Conservation (phyloP, 1,139 yeast species). For the Sugiyamaella novakii region DNA sequence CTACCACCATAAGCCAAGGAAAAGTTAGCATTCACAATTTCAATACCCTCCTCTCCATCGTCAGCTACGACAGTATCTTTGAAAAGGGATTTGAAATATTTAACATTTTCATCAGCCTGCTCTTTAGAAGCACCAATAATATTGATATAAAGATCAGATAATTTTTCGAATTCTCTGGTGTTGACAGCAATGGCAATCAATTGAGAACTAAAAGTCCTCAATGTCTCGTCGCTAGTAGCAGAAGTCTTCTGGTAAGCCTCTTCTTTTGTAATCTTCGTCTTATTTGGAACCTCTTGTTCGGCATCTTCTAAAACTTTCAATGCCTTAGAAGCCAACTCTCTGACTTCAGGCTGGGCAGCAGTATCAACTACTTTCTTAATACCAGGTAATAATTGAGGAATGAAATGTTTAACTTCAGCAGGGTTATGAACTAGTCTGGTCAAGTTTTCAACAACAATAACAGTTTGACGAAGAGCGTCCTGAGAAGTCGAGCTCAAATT, state of each 20-base stretch:
- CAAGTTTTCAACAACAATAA: constrained; percentile 91
- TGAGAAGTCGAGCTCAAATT: constrained; percentile 88
- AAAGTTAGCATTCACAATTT: constrained; percentile 90
- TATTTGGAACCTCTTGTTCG: constrained; percentile 65
- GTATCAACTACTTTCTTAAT: constrained; percentile 83
- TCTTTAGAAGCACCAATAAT: constrained; percentile 45
- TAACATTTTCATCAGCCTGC: constrained; percentile 51
- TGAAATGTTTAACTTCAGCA: constrained; percentile 82
- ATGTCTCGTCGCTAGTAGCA: constrained; percentile 39
- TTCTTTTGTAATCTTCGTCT: constrained; percentile 65
- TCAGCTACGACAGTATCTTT: constrained; percentile 61
- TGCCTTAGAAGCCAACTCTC: constrained; percentile 90
- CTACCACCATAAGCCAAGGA: constrained; percentile 97
- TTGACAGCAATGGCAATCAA: constrained; percentile 74
- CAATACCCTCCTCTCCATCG: constrained; percentile 70
- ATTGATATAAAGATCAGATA: constrained; percentile 52
- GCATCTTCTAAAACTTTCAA: constrained; percentile 79
- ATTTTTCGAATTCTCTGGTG: constrained; percentile 86
- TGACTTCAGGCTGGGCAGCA: constrained; percentile 94
- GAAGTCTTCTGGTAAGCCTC: constrained; percentile 52
- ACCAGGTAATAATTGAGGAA: constrained; percentile 87
- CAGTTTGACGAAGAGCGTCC: constrained; percentile 95
- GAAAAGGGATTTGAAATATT: constrained; percentile 64
- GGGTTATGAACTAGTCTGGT: constrained; percentile 94
- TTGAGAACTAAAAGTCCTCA: constrained; percentile 54